Evolutionary conservation across 805 yeast species (phyloP).

Genomic region (Phaffomyces thermotolerans): DNA sequence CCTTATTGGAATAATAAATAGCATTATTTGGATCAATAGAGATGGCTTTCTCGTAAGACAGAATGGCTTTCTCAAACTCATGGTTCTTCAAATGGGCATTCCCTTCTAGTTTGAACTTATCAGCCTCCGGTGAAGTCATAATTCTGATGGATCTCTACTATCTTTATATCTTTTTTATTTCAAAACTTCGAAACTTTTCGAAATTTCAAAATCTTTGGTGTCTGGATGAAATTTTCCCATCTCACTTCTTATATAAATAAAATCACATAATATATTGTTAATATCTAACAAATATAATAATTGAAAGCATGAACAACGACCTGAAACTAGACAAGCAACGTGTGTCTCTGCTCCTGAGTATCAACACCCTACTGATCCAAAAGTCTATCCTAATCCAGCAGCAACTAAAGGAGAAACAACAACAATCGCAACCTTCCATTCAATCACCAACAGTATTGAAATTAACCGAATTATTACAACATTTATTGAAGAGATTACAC

Average conservation of each 20-base stretch:
- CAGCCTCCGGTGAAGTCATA: conserved; percentile 30
- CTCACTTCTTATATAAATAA: too few relatives aligned
- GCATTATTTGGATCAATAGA: conserved; percentile 50
- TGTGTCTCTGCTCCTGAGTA: conserved; percentile 16
- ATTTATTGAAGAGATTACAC: conserved; percentile 21
- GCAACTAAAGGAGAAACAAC: conserved; percentile 15
- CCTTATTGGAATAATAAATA: conserved; percentile 74
- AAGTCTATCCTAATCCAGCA: conserved; percentile 20
- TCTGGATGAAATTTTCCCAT: background rate
- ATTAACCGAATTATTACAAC: conserved; percentile 17
- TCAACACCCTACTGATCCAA: conserved; percentile 22
- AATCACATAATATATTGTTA: too few relatives aligned
- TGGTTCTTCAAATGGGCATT: conserved; percentile 65
- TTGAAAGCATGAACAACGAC: conserved; percentile 13
- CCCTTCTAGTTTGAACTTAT: conserved; percentile 59
- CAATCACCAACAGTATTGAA: conserved; percentile 5
- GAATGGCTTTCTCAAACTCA: conserved; percentile 57
- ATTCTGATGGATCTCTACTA: too few relatives aligned
- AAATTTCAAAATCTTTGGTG: background rate
- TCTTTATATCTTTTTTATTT: too few relatives aligned
- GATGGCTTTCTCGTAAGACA: conserved; percentile 67
- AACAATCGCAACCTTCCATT: conserved; percentile 7
- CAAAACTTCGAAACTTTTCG: background rate
- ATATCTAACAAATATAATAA: too few relatives aligned
- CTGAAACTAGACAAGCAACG: conserved; percentile 19